Evolutionary conservation across 116 monocot genomes (phyloP).

Genomic region (Zostera marina): DNA sequence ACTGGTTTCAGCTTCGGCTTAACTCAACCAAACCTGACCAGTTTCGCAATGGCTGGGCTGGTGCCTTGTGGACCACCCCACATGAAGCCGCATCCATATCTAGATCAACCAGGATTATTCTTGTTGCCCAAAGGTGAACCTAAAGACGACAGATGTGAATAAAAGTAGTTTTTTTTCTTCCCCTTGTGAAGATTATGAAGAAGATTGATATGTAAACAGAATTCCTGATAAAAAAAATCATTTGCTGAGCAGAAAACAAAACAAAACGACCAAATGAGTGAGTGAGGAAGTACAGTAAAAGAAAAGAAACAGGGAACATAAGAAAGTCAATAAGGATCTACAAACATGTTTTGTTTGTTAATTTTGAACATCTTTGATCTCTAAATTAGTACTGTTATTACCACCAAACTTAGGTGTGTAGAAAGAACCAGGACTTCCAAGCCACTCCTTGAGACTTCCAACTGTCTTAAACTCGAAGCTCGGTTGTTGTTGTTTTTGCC

Average conservation of each 20-base stretch:
- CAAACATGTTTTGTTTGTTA: no score
- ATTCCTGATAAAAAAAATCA: background rate
- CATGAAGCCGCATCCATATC: conserved; percentile 16
- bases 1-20: conserved; percentile 29
- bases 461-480: no score
- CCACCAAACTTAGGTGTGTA: no score
- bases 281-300: no score
- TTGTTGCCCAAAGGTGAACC: conserved; percentile 41
- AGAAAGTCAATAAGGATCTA: no score
- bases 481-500: no score
- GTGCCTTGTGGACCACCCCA: conserved; percentile 3
- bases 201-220: background rate
- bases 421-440: no score
- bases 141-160: conserved; percentile 31
- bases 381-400: no score
- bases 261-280: no score
- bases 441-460: no score
- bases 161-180: background rate
- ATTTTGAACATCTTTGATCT: no score
- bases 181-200: background rate
- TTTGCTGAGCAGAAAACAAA: background rate
- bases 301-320: no score
- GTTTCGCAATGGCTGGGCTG: conserved; percentile 15
- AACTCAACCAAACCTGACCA: conserved; percentile 22
- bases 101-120: conserved; percentile 15